phyloP scores from a whole-genome alignment of 1,284 basidiomycete genomes.

The Microbotryomycetes sp. region DNA sequence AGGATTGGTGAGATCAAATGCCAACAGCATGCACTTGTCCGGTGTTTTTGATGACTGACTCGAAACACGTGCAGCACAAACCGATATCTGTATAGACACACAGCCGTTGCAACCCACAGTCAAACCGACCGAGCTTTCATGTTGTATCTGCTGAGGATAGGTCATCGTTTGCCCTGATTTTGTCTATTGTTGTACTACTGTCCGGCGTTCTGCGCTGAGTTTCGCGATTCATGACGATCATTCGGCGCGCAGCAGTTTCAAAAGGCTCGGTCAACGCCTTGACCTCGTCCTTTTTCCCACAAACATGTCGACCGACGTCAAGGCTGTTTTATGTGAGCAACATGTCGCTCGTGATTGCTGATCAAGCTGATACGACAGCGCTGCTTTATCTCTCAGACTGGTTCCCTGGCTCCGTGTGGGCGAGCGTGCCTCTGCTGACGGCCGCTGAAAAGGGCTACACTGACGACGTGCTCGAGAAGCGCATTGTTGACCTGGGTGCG shows the following conservation, averaged over 20 bases:
- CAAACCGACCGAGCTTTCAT: not conserved
- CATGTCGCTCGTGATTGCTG: not conserved
- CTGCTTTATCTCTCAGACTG: slow-evolving; percentile 1
- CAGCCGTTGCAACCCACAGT: not conserved
- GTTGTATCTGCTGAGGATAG: not conserved
- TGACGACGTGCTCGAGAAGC: slow-evolving; percentile 38
- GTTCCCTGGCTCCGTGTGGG: slow-evolving; percentile 39
- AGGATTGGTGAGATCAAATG: not conserved
- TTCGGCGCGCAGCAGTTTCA: too few relatives aligned
- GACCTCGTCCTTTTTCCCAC: not conserved
- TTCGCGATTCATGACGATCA: not conserved
- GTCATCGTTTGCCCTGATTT: not conserved
- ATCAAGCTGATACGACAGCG: not conserved
- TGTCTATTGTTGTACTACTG: not conserved
- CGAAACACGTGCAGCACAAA: not conserved
- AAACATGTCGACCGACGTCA: not conserved
- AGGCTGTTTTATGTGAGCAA: not conserved
- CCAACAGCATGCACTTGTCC: not conserved
- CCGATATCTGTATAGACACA: not conserved
- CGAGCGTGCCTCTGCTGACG: slow-evolving; percentile 41
- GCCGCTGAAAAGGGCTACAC: slow-evolving; percentile 44
- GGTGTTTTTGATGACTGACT: too few relatives aligned
- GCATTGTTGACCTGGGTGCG: slow-evolving; percentile 41
- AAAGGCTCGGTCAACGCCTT: not conserved
- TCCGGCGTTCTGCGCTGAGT: not conserved